phyloP scores from a whole-genome alignment of 2,329 filamentous ascomycete species.

The Teratosphaeria epicoccoides region DNA sequence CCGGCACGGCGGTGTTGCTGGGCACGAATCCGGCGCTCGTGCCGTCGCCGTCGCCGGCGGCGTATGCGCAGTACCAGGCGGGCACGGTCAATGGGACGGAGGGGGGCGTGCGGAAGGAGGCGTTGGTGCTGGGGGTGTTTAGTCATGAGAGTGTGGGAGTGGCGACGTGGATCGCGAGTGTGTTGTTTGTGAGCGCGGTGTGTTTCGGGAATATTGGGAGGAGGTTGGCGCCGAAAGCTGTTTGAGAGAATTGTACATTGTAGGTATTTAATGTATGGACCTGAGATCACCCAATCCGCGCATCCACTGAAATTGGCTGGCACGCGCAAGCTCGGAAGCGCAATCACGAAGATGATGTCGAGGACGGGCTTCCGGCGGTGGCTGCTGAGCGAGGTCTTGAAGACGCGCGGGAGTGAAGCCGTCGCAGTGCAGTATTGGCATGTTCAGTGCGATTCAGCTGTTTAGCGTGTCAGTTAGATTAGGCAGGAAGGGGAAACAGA shows the following conservation, averaged over 20 bases:
- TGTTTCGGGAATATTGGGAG: constrained; percentile 95
- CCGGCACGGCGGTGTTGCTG: constrained; percentile 64
- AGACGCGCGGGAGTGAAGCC: too few relatives aligned
- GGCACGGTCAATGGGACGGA: constrained; percentile 13
- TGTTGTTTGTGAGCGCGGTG: constrained; percentile 86
- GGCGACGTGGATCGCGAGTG: constrained; percentile 81
- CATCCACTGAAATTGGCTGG: too few relatives aligned
- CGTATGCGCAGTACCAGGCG: constrained; percentile 24
- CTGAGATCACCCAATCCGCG: background rate
- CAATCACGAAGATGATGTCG: too few relatives aligned
- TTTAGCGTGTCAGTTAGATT: too few relatives aligned
- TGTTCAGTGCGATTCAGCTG: too few relatives aligned
- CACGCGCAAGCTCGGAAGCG: too few relatives aligned
- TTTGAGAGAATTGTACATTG: background rate
- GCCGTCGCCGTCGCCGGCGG: constrained; percentile 51
- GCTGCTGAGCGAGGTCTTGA: too few relatives aligned
- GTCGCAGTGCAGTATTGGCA: too few relatives aligned
- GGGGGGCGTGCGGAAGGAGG: constrained; percentile 9
- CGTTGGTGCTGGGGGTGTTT: constrained; percentile 38
- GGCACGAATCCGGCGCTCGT: constrained; percentile 68
- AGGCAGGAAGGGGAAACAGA: too few relatives aligned
- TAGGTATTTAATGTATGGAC: background rate
- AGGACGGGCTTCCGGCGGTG: too few relatives aligned
- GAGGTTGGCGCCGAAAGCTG: constrained; percentile 45
- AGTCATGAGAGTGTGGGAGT: constrained; percentile 57